These are phyloP conservation scores for Lolium multiflorum DNA, from an alignment of 176 grass and related monocot species.

Conservation along the genomic window DNA sequence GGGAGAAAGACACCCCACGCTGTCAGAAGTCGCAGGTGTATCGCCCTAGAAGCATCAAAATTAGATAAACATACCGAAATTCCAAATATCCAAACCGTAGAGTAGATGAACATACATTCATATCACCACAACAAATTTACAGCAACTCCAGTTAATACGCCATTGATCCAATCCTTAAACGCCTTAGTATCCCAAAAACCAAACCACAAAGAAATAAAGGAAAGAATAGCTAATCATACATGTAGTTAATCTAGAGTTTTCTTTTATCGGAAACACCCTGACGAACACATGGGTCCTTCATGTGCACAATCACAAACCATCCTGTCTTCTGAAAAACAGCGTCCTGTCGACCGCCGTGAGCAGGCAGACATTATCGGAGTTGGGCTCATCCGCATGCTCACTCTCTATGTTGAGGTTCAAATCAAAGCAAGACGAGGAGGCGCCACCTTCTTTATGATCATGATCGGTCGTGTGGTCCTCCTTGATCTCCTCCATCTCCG, in stretches of 20 bases:
- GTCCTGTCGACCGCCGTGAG: conserved; percentile 71
- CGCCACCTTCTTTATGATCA: conserved; percentile 26
- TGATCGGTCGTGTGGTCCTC: conserved; percentile 37
- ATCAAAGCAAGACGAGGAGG: conserved; percentile 69
- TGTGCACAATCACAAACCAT: conserved; percentile 41
- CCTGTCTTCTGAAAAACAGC: conserved; percentile 69
- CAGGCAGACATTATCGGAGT: conserved; percentile 49
- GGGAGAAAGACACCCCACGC: too few relatives aligned
- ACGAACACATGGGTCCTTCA: conserved; percentile 36
- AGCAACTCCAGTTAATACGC: neutral
- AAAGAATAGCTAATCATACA: conserved; percentile 23
- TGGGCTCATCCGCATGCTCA: conserved; percentile 41
- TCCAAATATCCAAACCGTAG: neutral
- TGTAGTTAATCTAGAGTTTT: conserved; percentile 21
- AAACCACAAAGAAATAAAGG: conserved; percentile 3
- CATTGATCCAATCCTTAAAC: conserved; percentile 27
- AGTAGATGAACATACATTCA: neutral
- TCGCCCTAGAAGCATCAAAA: too few relatives aligned
- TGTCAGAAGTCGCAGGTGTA: too few relatives aligned
- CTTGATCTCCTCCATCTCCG: conserved; percentile 30
- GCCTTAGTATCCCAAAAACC: neutral
- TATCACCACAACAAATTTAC: conserved; percentile 41
- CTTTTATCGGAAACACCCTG: neutral
- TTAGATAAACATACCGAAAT: too few relatives aligned
- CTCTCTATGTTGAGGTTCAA: conserved; percentile 66